Evolutionary conservation across 352 stramenopile genomes (phyloP), one percentile per base, ranked within the genome.

Genomic region (Phytophthora pisi): DNA sequence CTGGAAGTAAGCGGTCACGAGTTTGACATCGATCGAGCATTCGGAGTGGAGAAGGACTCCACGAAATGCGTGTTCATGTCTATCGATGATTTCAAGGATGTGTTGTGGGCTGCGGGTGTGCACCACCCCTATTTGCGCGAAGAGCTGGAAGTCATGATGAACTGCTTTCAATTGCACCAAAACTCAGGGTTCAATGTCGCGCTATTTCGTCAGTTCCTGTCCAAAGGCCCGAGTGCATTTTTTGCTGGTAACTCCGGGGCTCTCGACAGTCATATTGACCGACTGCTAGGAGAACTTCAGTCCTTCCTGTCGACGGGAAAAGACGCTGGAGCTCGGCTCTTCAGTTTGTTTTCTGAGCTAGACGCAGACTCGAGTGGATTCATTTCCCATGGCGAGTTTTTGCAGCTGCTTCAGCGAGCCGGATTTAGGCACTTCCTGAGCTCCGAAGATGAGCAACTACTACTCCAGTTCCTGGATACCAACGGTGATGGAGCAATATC

Each of bases 121-220:
- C 81, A 78, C 0, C 81, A 92, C 42, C 84, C 86, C 6, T 94
- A 88, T 59, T 64, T 91, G 16, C 81, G 81, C 4, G 86, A 95
- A 58, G 84, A 91, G 36, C 62, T 91, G 9, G 74, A 92, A 54
- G 62, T 62, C 8, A 82, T 92, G 58, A 74, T 87, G 51, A 61
- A 59, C 20, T 91, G 83, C 45, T 92, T 91, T 53, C 70, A 81
- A 38, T 47, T 67, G 4, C 68, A 81, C 18, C 55, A 66, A n/a
- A 62, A 67, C 18, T 77, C 70, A 28, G 72, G 66, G 0, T 92
- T 92, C 26, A 83, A 82, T 56, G 74, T 87, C 2, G 60, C 65
- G 8, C 46, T 83, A n/a, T 91, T 93, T 40, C 75, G 65, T 30
- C 72, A 68, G 9, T 90, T 90, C 42, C 62, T 93, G 47, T 61